Conservation (phyloP, 2,329 filamentous ascomycete species). For the Colletotrichum tropicicola region DNA sequence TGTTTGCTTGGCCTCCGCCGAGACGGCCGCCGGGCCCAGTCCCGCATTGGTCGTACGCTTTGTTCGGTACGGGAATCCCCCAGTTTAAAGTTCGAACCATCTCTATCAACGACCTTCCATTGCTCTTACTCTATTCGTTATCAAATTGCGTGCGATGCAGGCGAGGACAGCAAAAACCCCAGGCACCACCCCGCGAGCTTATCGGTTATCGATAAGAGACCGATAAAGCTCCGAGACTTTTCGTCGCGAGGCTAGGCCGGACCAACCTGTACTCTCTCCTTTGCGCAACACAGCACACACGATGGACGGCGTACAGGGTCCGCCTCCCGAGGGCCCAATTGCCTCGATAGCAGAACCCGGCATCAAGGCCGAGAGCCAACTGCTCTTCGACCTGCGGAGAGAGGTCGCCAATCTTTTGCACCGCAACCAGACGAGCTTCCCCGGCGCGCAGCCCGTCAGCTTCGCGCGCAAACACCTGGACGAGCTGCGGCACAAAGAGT, state of each 20-base stretch:
- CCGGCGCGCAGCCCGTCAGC: conserved; percentile 93
- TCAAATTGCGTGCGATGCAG: neutral
- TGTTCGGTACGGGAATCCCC: too few species aligned
- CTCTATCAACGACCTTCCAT: too few species aligned
- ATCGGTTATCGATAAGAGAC: conserved; percentile 27
- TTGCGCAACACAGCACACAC: conserved; percentile 25
- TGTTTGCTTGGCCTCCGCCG: too few species aligned
- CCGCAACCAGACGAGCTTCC: conserved; percentile 75
- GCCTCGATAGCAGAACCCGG: conserved; percentile 68
- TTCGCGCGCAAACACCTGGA: conserved; percentile 84
- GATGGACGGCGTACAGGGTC: conserved; percentile 31
- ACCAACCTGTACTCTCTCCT: conserved; percentile 17
- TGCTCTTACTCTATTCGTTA: too few species aligned
- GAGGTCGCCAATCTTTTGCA: conserved; percentile 82
- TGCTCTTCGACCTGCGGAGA: conserved; percentile 70
- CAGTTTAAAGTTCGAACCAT: too few species aligned
- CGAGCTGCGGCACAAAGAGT: conserved; percentile 85
- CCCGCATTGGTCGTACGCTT: too few species aligned
- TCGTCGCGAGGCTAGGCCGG: conserved; percentile 18
- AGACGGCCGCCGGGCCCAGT: too few species aligned
- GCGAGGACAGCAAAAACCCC: too few species aligned
- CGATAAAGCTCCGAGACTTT: conserved; percentile 31
- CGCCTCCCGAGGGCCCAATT: conserved; percentile 46
- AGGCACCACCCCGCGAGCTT: neutral
- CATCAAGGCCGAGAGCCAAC: conserved; percentile 68